Percentiles rank a stretch among this genome's conserved stretches.
These are phyloP conservation scores for Pseudocercospora eumusae DNA, from an alignment of 2,329 filamentous ascomycete genomes.

Conservation along the genomic window DNA sequence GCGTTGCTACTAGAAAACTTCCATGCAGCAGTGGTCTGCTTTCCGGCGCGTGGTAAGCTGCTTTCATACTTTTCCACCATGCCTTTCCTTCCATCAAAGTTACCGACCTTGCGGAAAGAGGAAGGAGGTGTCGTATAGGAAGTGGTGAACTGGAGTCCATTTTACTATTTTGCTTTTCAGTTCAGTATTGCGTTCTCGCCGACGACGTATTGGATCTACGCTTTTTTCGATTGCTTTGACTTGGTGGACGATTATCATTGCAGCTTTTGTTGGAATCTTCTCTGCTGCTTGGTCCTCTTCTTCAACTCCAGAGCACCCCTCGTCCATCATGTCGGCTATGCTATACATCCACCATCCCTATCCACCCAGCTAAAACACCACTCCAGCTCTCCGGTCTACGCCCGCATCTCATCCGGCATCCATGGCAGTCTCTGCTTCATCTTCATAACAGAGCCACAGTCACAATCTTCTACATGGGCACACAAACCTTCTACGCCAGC, in stretches of 20 bases:
- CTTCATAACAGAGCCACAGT: constrained; percentile 42
- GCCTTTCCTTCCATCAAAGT: background rate
- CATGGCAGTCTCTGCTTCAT: constrained; percentile 46
- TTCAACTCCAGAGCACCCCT: constrained; percentile 42
- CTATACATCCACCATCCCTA: background rate
- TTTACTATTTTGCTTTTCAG: constrained; percentile 41
- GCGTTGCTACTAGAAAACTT: background rate
- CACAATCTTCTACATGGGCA: constrained; percentile 45
- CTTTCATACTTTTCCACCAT: constrained; percentile 11
- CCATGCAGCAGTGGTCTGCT: background rate
- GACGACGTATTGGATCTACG: constrained; percentile 38
- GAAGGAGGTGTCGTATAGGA: constrained; percentile 15
- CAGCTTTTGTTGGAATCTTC: constrained; percentile 34
- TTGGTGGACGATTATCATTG: constrained; percentile 41
- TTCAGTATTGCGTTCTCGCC: constrained; percentile 41
- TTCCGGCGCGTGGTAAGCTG: background rate
- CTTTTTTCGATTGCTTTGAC: constrained; percentile 40
- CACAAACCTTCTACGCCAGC: constrained; percentile 40
- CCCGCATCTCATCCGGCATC: constrained; percentile 40
- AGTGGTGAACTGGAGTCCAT: constrained; percentile 31
- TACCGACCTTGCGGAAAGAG: constrained; percentile 6
- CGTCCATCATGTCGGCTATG: constrained; percentile 39
- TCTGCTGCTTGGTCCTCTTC: constrained; percentile 40
- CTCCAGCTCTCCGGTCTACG: constrained; percentile 41
- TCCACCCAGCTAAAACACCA: background rate